Evolutionary conservation across 2,329 filamentous ascomycete species (phyloP), one percentile per base, ranked within the genome.

Genomic region (Escovopsis sp.): DNA sequence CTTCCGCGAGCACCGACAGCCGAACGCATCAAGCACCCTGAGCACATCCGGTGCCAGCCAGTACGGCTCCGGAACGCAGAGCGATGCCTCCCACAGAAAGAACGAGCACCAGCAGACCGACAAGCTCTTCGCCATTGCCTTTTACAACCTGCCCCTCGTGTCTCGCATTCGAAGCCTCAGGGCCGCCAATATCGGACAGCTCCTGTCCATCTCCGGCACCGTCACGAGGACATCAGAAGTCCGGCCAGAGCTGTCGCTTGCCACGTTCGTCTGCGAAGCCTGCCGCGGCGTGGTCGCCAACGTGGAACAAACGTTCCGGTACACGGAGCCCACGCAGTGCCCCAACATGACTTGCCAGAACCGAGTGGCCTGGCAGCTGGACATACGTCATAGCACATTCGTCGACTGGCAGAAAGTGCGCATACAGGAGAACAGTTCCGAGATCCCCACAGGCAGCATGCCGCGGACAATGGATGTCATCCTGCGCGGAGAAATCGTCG

Each of bases 401-500:
- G 84, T 98, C 47, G 91, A 98, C 65, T 98, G 91, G 91, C 91
- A 98, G 59, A 96, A 96, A 61, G 87, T 96, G 23, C 84, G 93
- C 48, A 86, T 96, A 47, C 91, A 98, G 63, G 91, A 98, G 63
- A 98, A 96, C 66, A 94, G 87, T 51, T 89, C 89, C 4, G 91
- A 98, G 59, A 98, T 98, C 33, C 91, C 91, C 0, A 98, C 91
- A 0, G 91, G 91, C 43, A 95, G 88, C 65, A 98, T 98, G 91
- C 91, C 91, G 23, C 77, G 91, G 46, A 98, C 91, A 3, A 91
- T 98, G 77, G 91, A 98, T 55, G 83, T 98, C 36, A 95, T 98
- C 51, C 65, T 98, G 32, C 81, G 91, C 47, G 91, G 91, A 55
- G 91, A 98, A 60, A 95, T 98, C 67, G 91, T 98, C 26, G 91